Base-by-base conservation (phyloP, 1,284 basidiomycete species). In the Leccinum griseonigrum region DNA sequence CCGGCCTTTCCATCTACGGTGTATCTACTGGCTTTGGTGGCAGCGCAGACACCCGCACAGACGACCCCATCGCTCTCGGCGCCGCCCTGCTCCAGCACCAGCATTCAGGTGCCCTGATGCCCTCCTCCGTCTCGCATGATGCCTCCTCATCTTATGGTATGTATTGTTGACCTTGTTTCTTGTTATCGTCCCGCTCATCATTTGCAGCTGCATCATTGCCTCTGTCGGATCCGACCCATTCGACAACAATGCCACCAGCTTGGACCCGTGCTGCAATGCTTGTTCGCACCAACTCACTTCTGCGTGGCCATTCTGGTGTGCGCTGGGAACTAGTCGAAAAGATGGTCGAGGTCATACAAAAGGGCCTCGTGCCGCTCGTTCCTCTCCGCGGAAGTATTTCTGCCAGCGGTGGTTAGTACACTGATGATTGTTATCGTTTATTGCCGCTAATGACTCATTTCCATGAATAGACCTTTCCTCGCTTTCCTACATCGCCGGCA, bases 201-300 rank as follows among this genome's bases (percentile, higher is more conserved):
- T 14, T 75, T 1, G 77, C 76, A 60, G 43, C 18, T 46, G 75
- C 81, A 40, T 79, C 77, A 6, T 78, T 88, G 11, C 89, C 90
- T 16, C 83, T 91, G 36, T 77, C 81, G 22, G 87, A 90, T 67
- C 86, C 88, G 1, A 72, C 87, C n/a, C 76, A 81, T n/a, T 84
- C 85, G 26, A 83, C 84, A 56, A 85, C 82, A 63, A 93, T 95
- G 90, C 94, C 94, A n/a, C 88, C 92, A 65, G 79, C 91, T 7
- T 95, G 93, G 90, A 92, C 94, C n/a, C 87, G 92, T 56, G 94
- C 90, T 14, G 92, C 94, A 1, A 93, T 95, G 67, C 78, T 94
- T 9, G 83, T 96, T 64, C 88, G 94, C 66, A 88, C 92, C 80
- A 95, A 95, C 77, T 93, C 91, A 2, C 84, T 94, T 57, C 85